Evolutionary conservation across 345 rosid species (phyloP).

Genomic region (Populus ilicifolia): DNA sequence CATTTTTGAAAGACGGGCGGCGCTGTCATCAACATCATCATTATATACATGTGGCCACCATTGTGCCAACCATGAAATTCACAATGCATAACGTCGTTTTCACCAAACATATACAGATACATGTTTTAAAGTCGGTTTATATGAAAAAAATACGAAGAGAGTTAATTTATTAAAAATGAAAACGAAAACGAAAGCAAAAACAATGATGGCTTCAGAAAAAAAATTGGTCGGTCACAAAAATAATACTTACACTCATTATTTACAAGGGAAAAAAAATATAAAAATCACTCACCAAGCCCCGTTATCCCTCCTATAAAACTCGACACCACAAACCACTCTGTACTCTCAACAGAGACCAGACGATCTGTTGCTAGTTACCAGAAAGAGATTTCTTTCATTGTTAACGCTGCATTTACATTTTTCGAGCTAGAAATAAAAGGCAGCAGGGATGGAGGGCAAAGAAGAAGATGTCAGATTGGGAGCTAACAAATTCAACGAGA

Average conservation of each 20-base stretch:
- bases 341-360: constrained; percentile 1
- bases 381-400: neutral
- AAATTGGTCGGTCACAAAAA: constrained; percentile 32
- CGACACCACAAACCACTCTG: neutral
- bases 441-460: constrained; percentile 15
- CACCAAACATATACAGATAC: neutral
- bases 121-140: neutral
- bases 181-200: neutral
- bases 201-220: neutral
- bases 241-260: neutral
- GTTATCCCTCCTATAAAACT: constrained; percentile 21
- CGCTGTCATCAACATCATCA: constrained; percentile 18
- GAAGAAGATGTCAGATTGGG: constrained; percentile 26
- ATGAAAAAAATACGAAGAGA: neutral
- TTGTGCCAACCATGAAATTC: constrained; percentile 19
- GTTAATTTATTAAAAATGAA: neutral
- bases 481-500: constrained; percentile 21
- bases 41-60: constrained; percentile 13
- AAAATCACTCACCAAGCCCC: constrained; percentile 9
- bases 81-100: constrained; percentile 9
- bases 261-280: neutral
- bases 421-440: neutral
- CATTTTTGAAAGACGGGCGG: constrained; percentile 33
- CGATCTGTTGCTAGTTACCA: neutral
- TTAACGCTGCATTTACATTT: neutral